A percentile compares a stretch with the other conserved stretches of the same genome.
Evolutionary conservation across 345 rosid genomes (phyloP).

Genomic region (Trapa bicornis): DNA sequence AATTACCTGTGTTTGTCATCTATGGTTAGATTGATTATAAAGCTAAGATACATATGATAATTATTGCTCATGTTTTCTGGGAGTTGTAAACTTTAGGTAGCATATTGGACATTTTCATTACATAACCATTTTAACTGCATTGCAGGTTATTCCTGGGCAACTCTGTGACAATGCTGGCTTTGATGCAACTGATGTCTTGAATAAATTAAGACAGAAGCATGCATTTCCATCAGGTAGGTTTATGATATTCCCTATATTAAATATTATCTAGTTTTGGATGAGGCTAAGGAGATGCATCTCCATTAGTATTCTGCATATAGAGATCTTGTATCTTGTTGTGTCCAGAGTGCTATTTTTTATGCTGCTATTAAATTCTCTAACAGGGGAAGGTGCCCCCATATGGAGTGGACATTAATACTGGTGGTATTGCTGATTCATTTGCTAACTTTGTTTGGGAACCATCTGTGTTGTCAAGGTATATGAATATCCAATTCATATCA

Average conservation of each 20-base stretch:
- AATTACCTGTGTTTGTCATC: not conserved
- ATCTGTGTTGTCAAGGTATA: slow-evolving; percentile 82
- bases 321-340: not conserved
- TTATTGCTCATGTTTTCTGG: not conserved
- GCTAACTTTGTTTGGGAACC: slow-evolving; percentile 99
- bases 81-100: not conserved
- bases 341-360: not conserved
- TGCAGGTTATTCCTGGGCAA: slow-evolving; percentile 92
- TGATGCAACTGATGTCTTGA: slow-evolving; percentile 97
- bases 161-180: slow-evolving; percentile 99
- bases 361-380: not conserved
- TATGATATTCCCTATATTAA: not conserved
- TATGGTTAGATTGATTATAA: not conserved
- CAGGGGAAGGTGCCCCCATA: slow-evolving; percentile 88
- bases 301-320: too few species aligned
- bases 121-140: not conserved
- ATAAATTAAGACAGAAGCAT: slow-evolving; percentile 93
- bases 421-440: slow-evolving; percentile 92
- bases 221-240: slow-evolving; percentile 70
- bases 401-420: slow-evolving; percentile 93
- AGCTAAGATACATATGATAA: not conserved
- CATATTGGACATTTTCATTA: not conserved
- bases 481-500: not conserved
- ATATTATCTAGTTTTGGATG: not conserved
- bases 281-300: not conserved